Percentiles rank a stretch among this genome's conserved stretches.
Evolutionary conservation across 495 filamentous ascomycete species (phyloP).

Genomic region (Lepraria neglecta): DNA sequence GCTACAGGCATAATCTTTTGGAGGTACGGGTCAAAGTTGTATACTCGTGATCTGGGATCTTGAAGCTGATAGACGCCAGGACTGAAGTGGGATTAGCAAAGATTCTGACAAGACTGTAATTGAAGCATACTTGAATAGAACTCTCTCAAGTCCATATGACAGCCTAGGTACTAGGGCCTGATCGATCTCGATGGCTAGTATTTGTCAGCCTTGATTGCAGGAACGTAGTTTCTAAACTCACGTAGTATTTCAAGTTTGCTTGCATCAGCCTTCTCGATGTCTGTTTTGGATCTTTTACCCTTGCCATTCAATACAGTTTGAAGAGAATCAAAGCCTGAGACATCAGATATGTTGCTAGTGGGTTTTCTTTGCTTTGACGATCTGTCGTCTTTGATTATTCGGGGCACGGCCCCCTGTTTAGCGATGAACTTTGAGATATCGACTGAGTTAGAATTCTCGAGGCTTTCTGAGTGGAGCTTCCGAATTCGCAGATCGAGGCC

Average conservation of each 20-base stretch:
- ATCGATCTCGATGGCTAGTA: constrained; percentile 44
- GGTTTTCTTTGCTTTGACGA: background rate
- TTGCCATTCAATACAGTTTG: background rate
- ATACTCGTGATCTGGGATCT: constrained; percentile 80
- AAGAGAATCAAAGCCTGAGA: background rate
- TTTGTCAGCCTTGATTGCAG: constrained; percentile 21
- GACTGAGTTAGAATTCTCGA: background rate
- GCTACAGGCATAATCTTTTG: constrained; percentile 81
- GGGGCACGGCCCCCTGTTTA: background rate
- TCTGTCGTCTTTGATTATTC: background rate
- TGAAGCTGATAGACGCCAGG: constrained; percentile 88
- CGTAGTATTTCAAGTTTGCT: constrained; percentile 21
- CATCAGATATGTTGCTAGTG: background rate
- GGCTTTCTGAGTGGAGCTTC: background rate
- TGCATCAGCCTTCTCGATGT: constrained; percentile 23
- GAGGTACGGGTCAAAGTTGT: constrained; percentile 93
- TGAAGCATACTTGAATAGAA: constrained; percentile 71
- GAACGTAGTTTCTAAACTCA: background rate
- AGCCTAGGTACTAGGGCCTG: constrained; percentile 62
- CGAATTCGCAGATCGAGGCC: no score
- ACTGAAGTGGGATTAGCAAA: constrained; percentile 34
- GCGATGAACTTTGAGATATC: background rate
- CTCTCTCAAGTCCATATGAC: constrained; percentile 76
- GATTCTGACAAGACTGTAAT: background rate
- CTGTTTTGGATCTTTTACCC: background rate